phyloP scores from a whole-genome alignment of 306 rosid species.

The Echinosophora koreensis region DNA sequence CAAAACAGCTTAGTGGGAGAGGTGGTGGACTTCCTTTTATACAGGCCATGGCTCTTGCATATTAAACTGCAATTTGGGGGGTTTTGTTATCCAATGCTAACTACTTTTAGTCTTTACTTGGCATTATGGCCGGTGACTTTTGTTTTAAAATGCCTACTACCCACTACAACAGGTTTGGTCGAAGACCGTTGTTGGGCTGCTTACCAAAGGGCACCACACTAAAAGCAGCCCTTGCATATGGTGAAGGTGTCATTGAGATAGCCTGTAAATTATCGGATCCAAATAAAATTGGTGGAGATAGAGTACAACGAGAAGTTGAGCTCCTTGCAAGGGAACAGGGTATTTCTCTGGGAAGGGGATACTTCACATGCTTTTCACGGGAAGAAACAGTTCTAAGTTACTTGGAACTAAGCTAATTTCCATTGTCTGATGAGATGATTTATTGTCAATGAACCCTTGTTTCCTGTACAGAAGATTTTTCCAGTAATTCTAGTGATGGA shows the following conservation, averaged over 20 bases:
- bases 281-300: conserved; percentile 46
- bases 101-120: too few species aligned
- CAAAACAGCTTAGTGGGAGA: conserved; percentile 42
- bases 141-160: too few species aligned
- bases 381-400: conserved; percentile 59
- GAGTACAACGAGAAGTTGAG: conserved; percentile 48
- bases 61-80: background rate
- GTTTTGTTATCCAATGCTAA: too few species aligned
- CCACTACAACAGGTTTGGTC: too few species aligned
- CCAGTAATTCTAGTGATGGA: background rate
- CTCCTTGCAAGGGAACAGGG: conserved; percentile 64
- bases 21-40: conserved; percentile 54
- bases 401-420: conserved; percentile 40
- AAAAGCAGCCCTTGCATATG: conserved; percentile 46
- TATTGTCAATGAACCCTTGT: background rate
- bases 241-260: conserved; percentile 33
- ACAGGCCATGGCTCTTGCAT: conserved; percentile 71
- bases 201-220: too few species aligned
- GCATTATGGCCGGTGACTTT: too few species aligned
- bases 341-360: conserved; percentile 61
- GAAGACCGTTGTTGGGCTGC: too few species aligned
- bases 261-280: conserved; percentile 51
- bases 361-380: conserved; percentile 62
- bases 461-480: background rate
- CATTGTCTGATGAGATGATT: conserved; percentile 5